Base-by-base conservation (phyloP, 345 rosid species). In the Aethionema arabicum region DNA sequence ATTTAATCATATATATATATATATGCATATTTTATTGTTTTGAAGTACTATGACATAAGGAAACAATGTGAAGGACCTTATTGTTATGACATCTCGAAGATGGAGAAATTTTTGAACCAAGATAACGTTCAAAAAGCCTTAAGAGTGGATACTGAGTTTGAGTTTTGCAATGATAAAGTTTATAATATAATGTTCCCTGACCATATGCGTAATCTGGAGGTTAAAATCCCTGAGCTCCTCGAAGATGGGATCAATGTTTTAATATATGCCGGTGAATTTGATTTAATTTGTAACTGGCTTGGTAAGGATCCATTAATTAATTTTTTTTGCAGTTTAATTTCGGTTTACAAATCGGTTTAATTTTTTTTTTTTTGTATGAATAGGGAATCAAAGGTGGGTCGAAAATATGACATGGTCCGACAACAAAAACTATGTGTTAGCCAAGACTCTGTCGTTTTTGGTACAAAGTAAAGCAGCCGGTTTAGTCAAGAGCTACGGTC, bases 361-460 rank as follows among this genome's bases (percentile, higher is more conserved):
- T 32, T 51, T 5, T 44, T 0, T 43, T 50, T 54, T 11, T 31
- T 52, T 65, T 54, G 44, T 58, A 5, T 74, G 29, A 0, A 38
- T 52, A 88, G 98, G 99, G 32, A 93, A 87, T 42, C 90, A 87
- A 0, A 84, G 76, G 48, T 93, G 99, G 97, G 91, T 84, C 32
- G 68, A 90, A 11, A 85, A 81, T 4, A 73, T 93, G 95, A 58
- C 58, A 59, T 90, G 97, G 97, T 78, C 90, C 4, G 87, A 96
- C 8, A 79, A 79, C 66, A 80, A 80, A 48, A 68, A 58, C 4
- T 89, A 81, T 57, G 78, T 44, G 33, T 69, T 75, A 59, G 77
- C 97, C 51, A 56, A 84, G 3, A 81, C 59, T 4, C 72, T 75
- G 57, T 69, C 85, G 7, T 87, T 87, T 32, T 13, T 57, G 10